Evolutionary conservation across 768 basidiomycete genomes (phyloP).

Genomic region (Mycena kentingensis): DNA sequence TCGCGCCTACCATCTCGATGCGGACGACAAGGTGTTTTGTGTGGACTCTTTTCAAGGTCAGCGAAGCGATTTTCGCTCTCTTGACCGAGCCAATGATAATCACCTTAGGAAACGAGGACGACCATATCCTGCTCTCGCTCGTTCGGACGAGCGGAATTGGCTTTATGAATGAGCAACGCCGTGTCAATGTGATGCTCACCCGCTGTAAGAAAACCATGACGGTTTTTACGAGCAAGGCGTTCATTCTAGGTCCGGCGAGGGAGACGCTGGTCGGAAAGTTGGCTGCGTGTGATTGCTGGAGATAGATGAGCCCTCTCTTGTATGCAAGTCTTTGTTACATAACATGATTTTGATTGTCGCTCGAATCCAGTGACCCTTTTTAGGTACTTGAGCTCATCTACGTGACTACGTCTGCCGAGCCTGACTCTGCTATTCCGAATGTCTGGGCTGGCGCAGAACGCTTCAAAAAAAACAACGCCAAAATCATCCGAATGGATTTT

Average conservation of each 20-base stretch:
- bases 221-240: slow-evolving; percentile 56
- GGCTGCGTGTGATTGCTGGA: too few relatives aligned
- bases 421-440: too few relatives aligned
- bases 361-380: too few relatives aligned
- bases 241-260: slow-evolving; percentile 44
- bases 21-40: slow-evolving; percentile 69
- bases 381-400: too few relatives aligned
- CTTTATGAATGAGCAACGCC: slow-evolving; percentile 57
- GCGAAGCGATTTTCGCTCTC: slow-evolving; percentile 4
- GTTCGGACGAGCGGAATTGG: slow-evolving; percentile 65
- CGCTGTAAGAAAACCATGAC: slow-evolving; percentile 71
- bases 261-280: slow-evolving; percentile 37
- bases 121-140: slow-evolving; percentile 71
- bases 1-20: slow-evolving; percentile 45
- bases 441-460: too few relatives aligned
- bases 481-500: too few relatives aligned
- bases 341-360: too few relatives aligned
- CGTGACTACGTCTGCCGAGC: too few relatives aligned
- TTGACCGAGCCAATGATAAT: slow-evolving; percentile 2
- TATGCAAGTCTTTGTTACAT: too few relatives aligned
- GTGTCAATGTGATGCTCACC: slow-evolving; percentile 77
- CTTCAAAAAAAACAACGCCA: too few relatives aligned
- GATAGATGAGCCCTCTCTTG: too few relatives aligned
- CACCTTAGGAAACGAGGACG: slow-evolving; percentile 66
- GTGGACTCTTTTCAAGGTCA: slow-evolving; percentile 79